Evolutionary conservation across 441 rosid genomes (phyloP).

Genomic region (Biscutella laevigata): DNA sequence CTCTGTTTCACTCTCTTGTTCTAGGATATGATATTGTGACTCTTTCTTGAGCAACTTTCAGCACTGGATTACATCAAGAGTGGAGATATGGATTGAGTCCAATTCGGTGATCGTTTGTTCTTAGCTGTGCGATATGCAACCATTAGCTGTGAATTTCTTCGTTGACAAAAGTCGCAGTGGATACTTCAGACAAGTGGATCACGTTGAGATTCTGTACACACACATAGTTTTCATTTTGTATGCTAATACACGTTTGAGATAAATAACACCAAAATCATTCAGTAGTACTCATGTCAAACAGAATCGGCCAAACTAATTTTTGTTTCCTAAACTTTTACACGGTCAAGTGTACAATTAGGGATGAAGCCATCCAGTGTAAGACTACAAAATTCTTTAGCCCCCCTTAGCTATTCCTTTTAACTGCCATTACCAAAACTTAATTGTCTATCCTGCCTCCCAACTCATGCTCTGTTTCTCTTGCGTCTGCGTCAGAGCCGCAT

Average conservation of each 20-base stretch:
- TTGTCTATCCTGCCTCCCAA: not conserved
- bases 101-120: not conserved
- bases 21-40: not conserved
- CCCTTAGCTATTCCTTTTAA: no score
- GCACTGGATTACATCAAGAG: not conserved
- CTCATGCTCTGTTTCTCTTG: constrained; percentile 6
- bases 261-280: not conserved
- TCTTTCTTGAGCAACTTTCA: not conserved
- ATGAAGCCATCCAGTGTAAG: not conserved
- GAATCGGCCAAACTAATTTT: not conserved
- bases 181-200: not conserved
- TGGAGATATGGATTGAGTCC: not conserved
- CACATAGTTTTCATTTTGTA: not conserved
- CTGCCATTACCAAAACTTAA: constrained; percentile 4
- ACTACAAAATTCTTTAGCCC: not conserved
- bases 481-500: not conserved
- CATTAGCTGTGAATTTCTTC: not conserved
- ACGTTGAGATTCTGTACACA: not conserved
- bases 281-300: not conserved
- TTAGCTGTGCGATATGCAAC: not conserved
- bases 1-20: not conserved
- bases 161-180: not conserved
- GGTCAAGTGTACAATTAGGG: constrained; percentile 3
- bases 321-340: not conserved
- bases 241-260: not conserved